These are phyloP conservation scores for Friedmanniomyces endolithicus DNA, from an alignment of 495 filamentous ascomycete species.

Conservation along the genomic window DNA sequence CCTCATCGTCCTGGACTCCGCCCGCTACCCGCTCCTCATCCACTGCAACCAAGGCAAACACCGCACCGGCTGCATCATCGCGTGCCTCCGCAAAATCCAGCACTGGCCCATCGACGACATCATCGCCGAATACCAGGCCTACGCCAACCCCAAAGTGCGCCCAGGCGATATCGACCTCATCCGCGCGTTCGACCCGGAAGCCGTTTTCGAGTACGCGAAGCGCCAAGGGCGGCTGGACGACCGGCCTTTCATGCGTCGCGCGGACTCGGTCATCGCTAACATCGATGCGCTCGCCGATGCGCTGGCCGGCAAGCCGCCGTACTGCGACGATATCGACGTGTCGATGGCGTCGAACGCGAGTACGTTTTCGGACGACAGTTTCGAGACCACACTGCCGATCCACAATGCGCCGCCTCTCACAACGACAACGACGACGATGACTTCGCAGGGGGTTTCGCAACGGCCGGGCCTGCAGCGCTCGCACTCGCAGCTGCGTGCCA, in stretches of 20 bases:
- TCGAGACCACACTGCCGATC: not conserved
- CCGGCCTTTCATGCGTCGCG: slow-evolving; percentile 6
- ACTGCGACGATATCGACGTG: slow-evolving; percentile 1
- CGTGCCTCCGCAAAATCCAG: slow-evolving; percentile 51
- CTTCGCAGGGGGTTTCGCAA: not conserved
- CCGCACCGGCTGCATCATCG: slow-evolving; percentile 72
- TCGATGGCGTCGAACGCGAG: not conserved
- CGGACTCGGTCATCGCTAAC: slow-evolving; percentile 13
- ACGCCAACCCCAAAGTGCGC: slow-evolving; percentile 52
- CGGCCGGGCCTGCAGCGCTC: not conserved
- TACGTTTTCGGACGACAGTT: not conserved
- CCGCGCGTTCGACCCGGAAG: slow-evolving; percentile 32
- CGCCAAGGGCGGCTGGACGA: slow-evolving; percentile 10
- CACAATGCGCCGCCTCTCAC: too few relatives aligned
- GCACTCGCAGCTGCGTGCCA: not conserved
- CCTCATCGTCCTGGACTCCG: slow-evolving; percentile 47
- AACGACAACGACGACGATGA: too few relatives aligned
- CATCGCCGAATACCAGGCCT: slow-evolving; percentile 54
- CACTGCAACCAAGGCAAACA: slow-evolving; percentile 91
- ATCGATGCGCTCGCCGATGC: slow-evolving; percentile 15
- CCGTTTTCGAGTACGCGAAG: slow-evolving; percentile 16
- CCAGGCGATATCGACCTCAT: slow-evolving; percentile 43
- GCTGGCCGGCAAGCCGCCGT: not conserved
- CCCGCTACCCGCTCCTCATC: slow-evolving; percentile 63
- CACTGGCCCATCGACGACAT: slow-evolving; percentile 47